Percentiles rank a stretch among this genome's conserved stretches.
Evolutionary conservation across 768 basidiomycete genomes (phyloP).

Genomic region (Leucosporidium yakuticum): DNA sequence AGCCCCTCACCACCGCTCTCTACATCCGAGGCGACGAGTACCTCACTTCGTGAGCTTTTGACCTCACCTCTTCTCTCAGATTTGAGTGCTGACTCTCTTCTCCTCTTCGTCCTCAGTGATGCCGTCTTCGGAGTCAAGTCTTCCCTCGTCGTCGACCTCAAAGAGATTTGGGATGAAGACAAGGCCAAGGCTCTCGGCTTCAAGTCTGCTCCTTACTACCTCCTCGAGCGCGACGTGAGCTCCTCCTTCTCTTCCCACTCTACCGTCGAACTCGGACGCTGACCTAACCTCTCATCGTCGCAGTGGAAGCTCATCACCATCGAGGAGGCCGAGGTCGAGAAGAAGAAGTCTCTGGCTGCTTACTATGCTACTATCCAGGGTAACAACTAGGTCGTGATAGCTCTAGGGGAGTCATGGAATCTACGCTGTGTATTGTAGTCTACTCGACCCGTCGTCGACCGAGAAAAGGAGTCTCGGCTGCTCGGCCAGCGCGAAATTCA

Average conservation of each 20-base stretch:
- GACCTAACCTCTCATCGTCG: not conserved
- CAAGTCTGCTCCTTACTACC: slow-evolving; percentile 50
- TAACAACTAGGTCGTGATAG: not conserved
- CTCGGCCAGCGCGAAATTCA: too few species aligned
- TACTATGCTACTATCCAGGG: slow-evolving; percentile 42
- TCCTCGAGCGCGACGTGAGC: slow-evolving; percentile 46
- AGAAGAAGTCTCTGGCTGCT: slow-evolving; percentile 25
- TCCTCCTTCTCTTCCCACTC: not conserved
- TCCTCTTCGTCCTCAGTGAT: slow-evolving; percentile 54
- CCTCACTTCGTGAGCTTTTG: slow-evolving; percentile 40
- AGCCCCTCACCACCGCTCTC: slow-evolving; percentile 63
- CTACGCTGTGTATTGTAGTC: not conserved
- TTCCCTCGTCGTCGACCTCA: slow-evolving; percentile 63
- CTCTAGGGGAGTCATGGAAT: not conserved
- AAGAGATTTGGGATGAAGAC: slow-evolving; percentile 57
- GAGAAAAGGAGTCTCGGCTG: too few species aligned
- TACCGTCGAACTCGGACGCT: not conserved
- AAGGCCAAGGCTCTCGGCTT: slow-evolving; percentile 54
- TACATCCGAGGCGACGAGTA: slow-evolving; percentile 65
- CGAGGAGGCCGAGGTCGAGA: slow-evolving; percentile 45
- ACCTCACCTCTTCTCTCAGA: not conserved
- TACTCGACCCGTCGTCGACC: too few species aligned
- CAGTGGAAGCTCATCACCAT: slow-evolving; percentile 48
- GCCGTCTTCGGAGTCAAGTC: slow-evolving; percentile 76
- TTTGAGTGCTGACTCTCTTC: slow-evolving; percentile 40